Percentiles rank a stretch among this genome's conserved stretches.
phyloP scores from a whole-genome alignment of 176 grass and related monocot species.

The Rhynchospora breviuscula region DNA sequence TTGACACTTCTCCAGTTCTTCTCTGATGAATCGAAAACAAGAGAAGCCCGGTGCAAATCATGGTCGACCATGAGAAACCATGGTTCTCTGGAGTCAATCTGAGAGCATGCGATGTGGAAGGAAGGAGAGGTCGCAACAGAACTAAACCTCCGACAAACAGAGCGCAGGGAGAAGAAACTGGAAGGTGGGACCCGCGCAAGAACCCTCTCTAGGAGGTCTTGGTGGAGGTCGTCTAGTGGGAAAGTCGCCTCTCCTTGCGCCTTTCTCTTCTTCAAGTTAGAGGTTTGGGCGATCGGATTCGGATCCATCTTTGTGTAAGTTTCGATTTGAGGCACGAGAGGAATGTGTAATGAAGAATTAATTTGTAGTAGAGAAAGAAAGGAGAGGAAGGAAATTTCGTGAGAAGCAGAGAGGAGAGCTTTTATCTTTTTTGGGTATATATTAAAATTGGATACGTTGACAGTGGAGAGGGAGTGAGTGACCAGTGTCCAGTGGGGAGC shows the following conservation, averaged over 20 bases:
- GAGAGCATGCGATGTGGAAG: constrained; percentile 60
- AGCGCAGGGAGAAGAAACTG: constrained; percentile 63
- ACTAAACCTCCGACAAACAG: constrained; percentile 55
- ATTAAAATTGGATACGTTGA: not conserved
- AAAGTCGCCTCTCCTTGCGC: not conserved
- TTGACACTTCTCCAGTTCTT: constrained; percentile 28
- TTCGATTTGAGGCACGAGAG: not conserved
- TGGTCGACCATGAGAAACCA: constrained; percentile 85
- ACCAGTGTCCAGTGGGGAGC: not conserved
- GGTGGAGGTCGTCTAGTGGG: constrained; percentile 48
- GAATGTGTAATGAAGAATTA: not conserved
- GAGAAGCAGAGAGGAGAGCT: not conserved
- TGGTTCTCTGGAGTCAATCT: constrained; percentile 35
- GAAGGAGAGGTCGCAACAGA: constrained; percentile 38
- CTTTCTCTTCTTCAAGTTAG: constrained; percentile 7
- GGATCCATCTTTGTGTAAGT: not conserved
- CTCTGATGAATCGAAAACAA: constrained; percentile 30
- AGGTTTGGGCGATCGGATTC: not conserved
- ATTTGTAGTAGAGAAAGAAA: not conserved
- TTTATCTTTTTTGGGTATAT: not conserved
- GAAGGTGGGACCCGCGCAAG: constrained; percentile 59
- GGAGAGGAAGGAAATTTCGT: constrained; percentile 3
- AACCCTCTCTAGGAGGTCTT: constrained; percentile 77
- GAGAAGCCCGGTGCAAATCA: not conserved
- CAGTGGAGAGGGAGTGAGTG: constrained; percentile 9